Percentiles rank a stretch among this genome's conserved stretches.
phyloP scores from a whole-genome alignment of 805 yeast genomes.

The Scheffersomyces ergatensis region DNA sequence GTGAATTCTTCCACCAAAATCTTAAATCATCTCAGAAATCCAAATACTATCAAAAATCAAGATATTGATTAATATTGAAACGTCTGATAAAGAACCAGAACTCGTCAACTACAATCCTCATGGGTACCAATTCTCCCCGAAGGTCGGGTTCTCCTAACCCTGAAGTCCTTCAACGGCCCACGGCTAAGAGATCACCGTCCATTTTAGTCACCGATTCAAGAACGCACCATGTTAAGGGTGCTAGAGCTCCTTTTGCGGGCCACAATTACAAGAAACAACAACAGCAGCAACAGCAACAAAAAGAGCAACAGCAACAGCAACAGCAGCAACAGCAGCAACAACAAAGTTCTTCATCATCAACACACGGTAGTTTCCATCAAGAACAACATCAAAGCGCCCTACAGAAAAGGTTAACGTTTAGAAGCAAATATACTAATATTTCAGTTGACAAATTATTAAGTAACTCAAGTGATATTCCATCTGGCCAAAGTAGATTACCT shows the following conservation, averaged over 20 bases:
- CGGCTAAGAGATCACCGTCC: conserved; percentile 88
- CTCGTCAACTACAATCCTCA: not conserved
- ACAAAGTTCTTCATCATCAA: conserved; percentile 3
- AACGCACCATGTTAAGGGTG: conserved; percentile 45
- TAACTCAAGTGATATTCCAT: conserved; percentile 83
- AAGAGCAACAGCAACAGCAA: conserved; percentile 15
- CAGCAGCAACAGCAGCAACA: conserved; percentile 3
- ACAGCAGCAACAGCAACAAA: conserved; percentile 19
- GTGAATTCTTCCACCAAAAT: too few species aligned
- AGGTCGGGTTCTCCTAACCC: conserved; percentile 2
- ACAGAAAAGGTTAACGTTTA: conserved; percentile 24
- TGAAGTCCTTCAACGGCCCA: conserved; percentile 37
- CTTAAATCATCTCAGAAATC: too few species aligned
- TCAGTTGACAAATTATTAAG: conserved; percentile 78
- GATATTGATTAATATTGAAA: too few species aligned
- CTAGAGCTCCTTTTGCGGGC: conserved; percentile 82
- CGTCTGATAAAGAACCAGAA: too few species aligned
- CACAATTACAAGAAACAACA: conserved; percentile 43
- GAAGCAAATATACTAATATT: conserved; percentile 65
- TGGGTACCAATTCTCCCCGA: conserved; percentile 1
- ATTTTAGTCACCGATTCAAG: conserved; percentile 90
- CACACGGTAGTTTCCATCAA: conserved; percentile 8
- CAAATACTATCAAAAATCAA: too few species aligned
- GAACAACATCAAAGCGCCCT: conserved; percentile 20
- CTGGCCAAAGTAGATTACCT: conserved; percentile 59